These are phyloP conservation scores for Beauveria sp. DNA, from an alignment of 2,329 filamentous ascomycete species.

Conservation along the genomic window DNA sequence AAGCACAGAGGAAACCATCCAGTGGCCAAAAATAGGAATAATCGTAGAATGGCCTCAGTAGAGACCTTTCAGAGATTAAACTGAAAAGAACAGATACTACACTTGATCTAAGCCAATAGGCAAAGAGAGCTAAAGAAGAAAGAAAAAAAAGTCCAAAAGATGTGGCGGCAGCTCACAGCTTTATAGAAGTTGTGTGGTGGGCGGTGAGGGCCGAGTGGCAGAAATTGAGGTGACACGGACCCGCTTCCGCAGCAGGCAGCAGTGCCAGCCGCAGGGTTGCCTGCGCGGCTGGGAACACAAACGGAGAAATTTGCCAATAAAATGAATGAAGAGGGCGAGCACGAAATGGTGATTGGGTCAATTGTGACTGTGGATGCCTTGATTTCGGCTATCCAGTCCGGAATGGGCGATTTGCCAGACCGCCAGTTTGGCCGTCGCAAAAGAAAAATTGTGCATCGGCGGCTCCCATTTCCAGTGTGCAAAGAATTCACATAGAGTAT, in stretches of 20 bases:
- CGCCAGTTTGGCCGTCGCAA: background rate
- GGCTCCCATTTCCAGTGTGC: background rate
- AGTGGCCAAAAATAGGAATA: slow-evolving; percentile 58
- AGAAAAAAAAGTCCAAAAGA: slow-evolving; percentile 20
- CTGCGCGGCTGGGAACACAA: background rate
- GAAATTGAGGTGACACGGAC: background rate
- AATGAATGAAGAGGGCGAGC: background rate
- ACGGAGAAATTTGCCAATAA: background rate
- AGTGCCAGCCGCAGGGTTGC: background rate
- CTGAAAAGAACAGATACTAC: slow-evolving; percentile 96
- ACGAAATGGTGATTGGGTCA: background rate
- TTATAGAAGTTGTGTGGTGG: slow-evolving; percentile 19
- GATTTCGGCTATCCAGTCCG: background rate
- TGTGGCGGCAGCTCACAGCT: slow-evolving; percentile 14
- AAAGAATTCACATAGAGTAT: background rate
- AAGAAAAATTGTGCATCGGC: background rate
- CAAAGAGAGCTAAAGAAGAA: slow-evolving; percentile 37
- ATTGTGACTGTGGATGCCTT: background rate
- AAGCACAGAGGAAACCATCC: slow-evolving; percentile 33
- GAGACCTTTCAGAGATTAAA: slow-evolving; percentile 88
- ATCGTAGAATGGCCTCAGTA: slow-evolving; percentile 65
- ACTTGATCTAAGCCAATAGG: slow-evolving; percentile 80
- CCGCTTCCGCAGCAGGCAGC: background rate
- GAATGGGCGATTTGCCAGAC: background rate
- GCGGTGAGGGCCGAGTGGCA: slow-evolving; percentile 14